Evolutionary conservation across 2,329 filamentous ascomycete genomes (phyloP).

Genomic region (Trichoderma sp.): DNA sequence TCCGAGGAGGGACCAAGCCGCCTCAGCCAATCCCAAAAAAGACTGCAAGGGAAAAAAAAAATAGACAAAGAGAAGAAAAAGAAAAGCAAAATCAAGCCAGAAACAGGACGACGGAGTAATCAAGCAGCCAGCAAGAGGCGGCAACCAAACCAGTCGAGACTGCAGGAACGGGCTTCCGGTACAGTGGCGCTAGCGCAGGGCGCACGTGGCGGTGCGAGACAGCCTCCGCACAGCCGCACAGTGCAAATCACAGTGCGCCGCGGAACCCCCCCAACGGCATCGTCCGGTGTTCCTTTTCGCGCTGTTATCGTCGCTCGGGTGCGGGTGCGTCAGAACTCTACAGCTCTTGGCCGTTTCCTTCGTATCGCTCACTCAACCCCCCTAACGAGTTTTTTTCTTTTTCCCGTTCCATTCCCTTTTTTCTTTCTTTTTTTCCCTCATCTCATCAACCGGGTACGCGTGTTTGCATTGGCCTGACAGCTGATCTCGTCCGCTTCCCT

Average conservation of each 20-base stretch:
- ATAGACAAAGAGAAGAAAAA: not conserved
- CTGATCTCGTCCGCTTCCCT: not conserved
- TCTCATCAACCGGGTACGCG: not conserved
- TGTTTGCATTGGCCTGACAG: not conserved
- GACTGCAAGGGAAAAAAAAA: no score
- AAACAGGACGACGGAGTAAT: not conserved
- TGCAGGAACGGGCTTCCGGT: not conserved
- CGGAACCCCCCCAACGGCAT: not conserved
- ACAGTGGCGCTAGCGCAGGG: not conserved
- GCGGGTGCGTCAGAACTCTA: slow-evolving; percentile 16
- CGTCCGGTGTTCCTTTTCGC: not conserved
- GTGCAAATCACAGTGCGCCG: not conserved
- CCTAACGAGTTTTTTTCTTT: not conserved
- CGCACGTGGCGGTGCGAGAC: not conserved
- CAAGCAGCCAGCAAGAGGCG: not conserved
- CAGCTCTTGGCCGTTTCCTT: slow-evolving; percentile 2
- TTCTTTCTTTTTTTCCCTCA: not conserved
- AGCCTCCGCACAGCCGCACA: not conserved
- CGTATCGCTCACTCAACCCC: not conserved
- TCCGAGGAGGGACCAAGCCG: not conserved
- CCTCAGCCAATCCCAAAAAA: not conserved
- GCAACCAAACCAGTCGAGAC: not conserved
- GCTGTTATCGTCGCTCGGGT: not conserved
- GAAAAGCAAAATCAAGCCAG: not conserved
- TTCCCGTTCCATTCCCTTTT: not conserved